Conservation (phyloP, 768 basidiomycete genomes). For the Lyophyllum semitale region DNA sequence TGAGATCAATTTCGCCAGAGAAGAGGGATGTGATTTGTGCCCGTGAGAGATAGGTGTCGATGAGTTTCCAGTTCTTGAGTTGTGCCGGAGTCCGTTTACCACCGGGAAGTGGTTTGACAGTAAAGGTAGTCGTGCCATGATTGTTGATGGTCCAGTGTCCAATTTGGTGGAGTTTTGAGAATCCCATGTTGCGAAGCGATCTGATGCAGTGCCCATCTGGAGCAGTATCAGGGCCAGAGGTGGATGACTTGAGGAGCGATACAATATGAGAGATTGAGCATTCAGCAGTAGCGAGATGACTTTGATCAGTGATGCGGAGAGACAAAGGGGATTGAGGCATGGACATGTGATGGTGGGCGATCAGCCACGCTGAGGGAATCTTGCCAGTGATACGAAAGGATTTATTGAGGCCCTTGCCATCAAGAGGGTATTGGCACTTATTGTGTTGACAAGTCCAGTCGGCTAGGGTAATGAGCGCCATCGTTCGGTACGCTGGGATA, state of each 20-base stretch:
- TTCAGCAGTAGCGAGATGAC: conserved; percentile 2
- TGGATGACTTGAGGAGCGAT: conserved; percentile 1
- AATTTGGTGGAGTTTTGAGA: neutral
- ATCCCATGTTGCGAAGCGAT: neutral
- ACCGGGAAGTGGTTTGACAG: neutral
- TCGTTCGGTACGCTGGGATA: conserved; percentile 13
- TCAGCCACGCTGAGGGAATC: conserved; percentile 15
- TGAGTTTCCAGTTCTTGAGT: neutral
- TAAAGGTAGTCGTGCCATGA: neutral
- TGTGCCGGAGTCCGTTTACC: neutral
- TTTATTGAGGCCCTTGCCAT: neutral
- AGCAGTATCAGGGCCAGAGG: neutral
- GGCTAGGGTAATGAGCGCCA: conserved; percentile 16
- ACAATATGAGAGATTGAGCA: conserved; percentile 11
- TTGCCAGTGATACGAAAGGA: neutral
- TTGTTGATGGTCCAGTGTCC: neutral
- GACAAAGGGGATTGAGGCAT: neutral
- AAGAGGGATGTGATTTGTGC: neutral
- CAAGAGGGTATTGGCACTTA: conserved; percentile 5
- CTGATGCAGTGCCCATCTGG: neutral
- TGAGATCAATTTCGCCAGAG: neutral
- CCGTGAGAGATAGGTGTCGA: neutral
- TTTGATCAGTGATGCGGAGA: conserved; percentile 8
- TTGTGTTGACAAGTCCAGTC: conserved; percentile 19
- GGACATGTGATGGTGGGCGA: conserved; percentile 9